These are phyloP conservation scores for Primulina huaijiensis DNA, from an alignment of 257 asterid genomes.

Conservation along the genomic window DNA sequence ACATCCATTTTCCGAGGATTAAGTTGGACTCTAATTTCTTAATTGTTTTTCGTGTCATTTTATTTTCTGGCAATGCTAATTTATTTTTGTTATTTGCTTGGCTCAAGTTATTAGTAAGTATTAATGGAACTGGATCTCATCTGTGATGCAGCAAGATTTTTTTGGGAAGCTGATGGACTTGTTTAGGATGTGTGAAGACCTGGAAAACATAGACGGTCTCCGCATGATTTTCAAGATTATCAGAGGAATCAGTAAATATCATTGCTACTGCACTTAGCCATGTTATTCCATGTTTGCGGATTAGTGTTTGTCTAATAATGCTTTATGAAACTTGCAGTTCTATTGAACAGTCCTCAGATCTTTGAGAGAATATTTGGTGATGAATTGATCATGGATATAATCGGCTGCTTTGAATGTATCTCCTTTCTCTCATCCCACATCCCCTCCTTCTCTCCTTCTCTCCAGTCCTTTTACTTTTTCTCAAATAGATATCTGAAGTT, in stretches of 20 bases:
- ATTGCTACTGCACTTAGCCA: constrained; percentile 18
- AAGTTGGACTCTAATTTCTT: not conserved
- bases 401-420: constrained; percentile 97
- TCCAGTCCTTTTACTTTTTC: not conserved
- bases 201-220: constrained; percentile 78
- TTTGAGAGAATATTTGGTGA: constrained; percentile 92
- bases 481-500: not conserved
- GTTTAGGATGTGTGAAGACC: constrained; percentile 75
- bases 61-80: not conserved
- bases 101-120: constrained; percentile 19
- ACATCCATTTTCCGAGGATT: not conserved
- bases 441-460: constrained; percentile 1
- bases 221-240: constrained; percentile 77
- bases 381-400: constrained; percentile 83
- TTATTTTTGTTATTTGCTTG: constrained; percentile 16
- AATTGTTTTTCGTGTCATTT: not conserved
- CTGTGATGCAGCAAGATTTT: constrained; percentile 68
- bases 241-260: constrained; percentile 76
- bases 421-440: constrained; percentile 18
- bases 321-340: constrained; percentile 58
- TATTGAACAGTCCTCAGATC: constrained; percentile 75
- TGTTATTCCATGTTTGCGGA: constrained; percentile 12
- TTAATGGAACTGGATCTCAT: constrained; percentile 29
- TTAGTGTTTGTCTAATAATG: constrained; percentile 14
- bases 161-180: constrained; percentile 75